Evolutionary conservation across 257 asterid genomes (phyloP).

Genomic region (Capsicum rhomboideum): DNA sequence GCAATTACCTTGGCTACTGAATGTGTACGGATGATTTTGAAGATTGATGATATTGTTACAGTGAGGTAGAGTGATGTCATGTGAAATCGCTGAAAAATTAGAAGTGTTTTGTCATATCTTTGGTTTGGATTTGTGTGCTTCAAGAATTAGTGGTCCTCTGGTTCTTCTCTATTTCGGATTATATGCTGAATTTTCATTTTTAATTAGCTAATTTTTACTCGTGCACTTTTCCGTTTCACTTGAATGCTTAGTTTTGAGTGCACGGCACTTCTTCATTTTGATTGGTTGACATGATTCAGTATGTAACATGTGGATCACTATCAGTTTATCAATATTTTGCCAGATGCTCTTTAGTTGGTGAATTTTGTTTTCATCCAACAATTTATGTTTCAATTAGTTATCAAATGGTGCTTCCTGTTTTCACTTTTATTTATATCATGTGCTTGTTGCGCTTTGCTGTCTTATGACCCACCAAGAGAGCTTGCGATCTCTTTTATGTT

Average conservation of each 20-base stretch:
- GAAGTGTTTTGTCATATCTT: constrained; percentile 13
- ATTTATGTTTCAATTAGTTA: background rate
- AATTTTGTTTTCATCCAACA: background rate
- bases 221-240: background rate
- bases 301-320: background rate
- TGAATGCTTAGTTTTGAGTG: background rate
- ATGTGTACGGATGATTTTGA: constrained; percentile 97
- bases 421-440: background rate
- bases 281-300: background rate
- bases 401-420: background rate
- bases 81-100: constrained; percentile 3
- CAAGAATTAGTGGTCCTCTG: constrained; percentile 6
- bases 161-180: background rate
- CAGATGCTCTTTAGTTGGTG: background rate
- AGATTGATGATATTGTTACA: constrained; percentile 96
- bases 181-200: background rate
- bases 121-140: constrained; percentile 15
- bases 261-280: background rate
- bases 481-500: background rate
- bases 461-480: background rate
- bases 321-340: background rate
- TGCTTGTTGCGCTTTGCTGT: background rate
- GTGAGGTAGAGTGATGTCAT: constrained; percentile 62
- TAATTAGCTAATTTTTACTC: background rate
- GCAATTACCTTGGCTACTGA: constrained; percentile 83